These are phyloP conservation scores for Otatea glauca DNA, from an alignment of 176 grass and related monocot species.

Conservation along the genomic window DNA sequence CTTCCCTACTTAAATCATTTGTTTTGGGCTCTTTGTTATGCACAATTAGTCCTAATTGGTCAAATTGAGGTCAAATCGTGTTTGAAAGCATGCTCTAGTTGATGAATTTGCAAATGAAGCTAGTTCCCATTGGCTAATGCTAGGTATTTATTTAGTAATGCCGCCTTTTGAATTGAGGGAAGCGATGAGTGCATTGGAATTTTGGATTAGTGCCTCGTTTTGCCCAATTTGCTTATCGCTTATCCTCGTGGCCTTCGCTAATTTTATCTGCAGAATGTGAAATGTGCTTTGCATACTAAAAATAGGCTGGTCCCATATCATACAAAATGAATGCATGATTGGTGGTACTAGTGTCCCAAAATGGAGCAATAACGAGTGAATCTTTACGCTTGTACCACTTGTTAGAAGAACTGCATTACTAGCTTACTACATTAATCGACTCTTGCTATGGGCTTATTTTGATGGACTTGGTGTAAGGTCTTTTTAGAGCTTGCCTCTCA, in stretches of 20 bases:
- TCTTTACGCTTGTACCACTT: neutral
- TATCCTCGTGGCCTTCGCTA: slow-evolving; percentile 41
- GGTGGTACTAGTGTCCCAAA: neutral
- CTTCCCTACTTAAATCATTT: too few relatives aligned
- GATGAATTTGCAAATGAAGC: too few relatives aligned
- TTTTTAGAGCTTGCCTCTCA: neutral
- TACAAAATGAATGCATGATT: slow-evolving; percentile 25
- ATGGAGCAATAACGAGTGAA: neutral
- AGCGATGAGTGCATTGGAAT: neutral
- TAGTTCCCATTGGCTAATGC: neutral
- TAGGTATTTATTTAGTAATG: slow-evolving; percentile 30
- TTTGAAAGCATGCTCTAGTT: too few relatives aligned
- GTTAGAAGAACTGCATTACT: neutral
- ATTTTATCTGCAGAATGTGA: too few relatives aligned
- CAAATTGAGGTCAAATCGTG: too few relatives aligned
- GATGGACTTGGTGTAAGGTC: slow-evolving; percentile 5
- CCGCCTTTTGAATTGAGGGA: neutral
- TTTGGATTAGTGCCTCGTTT: slow-evolving; percentile 13
- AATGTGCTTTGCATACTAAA: too few relatives aligned
- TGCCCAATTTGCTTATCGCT: slow-evolving; percentile 32
- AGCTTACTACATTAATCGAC: slow-evolving; percentile 6
- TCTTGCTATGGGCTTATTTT: slow-evolving; percentile 28
- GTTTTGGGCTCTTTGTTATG: too few relatives aligned
- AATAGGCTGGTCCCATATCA: too few relatives aligned
- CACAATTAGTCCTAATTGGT: too few relatives aligned